Evolutionary conservation across 2,329 filamentous ascomycete genomes (phyloP), one percentile per base, ranked within the genome.

Genomic region (Microcyclospora tardicrescens): DNA sequence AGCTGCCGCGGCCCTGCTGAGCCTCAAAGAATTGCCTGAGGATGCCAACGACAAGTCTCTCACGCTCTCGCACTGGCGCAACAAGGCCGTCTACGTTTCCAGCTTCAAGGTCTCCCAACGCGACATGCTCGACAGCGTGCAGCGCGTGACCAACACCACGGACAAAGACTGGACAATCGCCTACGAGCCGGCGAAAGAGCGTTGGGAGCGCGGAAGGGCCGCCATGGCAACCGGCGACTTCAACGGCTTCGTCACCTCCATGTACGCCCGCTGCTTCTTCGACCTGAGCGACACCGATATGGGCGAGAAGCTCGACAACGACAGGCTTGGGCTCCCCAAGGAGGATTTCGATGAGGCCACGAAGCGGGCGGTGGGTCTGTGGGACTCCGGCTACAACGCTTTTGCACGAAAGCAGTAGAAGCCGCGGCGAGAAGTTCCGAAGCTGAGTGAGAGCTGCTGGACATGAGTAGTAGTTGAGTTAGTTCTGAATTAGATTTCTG

Each of bases 61-160:
- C 10, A 32, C 12, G 12, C 14, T 32, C 12, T 15, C 12, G 30
- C 14, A 32, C 30, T 32, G 14, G 12, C 12, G 30, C 12, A 61
- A 62, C 35, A 63, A 64, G 35, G 45, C 46, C 1, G 49, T 77
- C 2, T 71, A 66, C 47, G 45, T 77, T 4, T 63, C 62, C 3
- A 73, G 68, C 47, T 81, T 77, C 56, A 49, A 59, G 10, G 46
- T 75, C 40, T 72, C 57, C 40, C 78, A 81, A 54, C 63, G 65
- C 5, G 76, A 81, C 11, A 79, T 81, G 60, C 65, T 81, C 40
- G 67, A 71, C 30, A 67, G 66, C n/a, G 55, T 77, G n/a, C 65
- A 76, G 51, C 66, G 69, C 0, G 74, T 75, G 3, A 68, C 70
- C 0, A 66, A 66, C 0, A 73, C 69, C 0, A 68, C 57, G 0